Evolutionary conservation across 495 filamentous ascomycete genomes (phyloP).

Genomic region (Glarea lozoyensis): DNA sequence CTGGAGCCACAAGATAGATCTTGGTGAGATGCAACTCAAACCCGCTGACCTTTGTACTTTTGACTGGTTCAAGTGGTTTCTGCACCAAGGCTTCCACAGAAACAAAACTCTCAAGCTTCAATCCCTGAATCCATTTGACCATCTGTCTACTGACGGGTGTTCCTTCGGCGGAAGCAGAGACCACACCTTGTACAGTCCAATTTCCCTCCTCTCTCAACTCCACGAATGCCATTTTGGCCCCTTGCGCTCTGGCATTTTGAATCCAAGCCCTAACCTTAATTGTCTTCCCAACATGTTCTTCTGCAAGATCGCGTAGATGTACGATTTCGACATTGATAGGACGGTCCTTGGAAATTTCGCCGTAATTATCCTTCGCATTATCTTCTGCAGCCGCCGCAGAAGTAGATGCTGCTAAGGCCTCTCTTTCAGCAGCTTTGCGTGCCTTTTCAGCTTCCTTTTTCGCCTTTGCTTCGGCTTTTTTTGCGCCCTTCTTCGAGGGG

Average conservation of each 20-base stretch:
- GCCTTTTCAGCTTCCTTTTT: constrained; percentile 45
- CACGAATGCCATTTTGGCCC: constrained; percentile 86
- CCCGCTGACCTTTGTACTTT: constrained; percentile 63
- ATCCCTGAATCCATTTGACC: constrained; percentile 78
- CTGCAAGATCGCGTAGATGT: constrained; percentile 43
- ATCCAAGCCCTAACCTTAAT: constrained; percentile 75
- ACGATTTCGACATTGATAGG: constrained; percentile 28
- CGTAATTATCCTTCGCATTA: constrained; percentile 63
- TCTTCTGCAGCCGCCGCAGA: constrained; percentile 51
- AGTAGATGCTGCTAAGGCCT: constrained; percentile 27
- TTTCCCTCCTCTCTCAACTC: constrained; percentile 76
- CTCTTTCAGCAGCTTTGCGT: constrained; percentile 38
- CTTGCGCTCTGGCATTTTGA: constrained; percentile 79
- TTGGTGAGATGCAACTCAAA: constrained; percentile 83
- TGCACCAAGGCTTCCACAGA: constrained; percentile 72
- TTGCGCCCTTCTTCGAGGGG: constrained; percentile 44
- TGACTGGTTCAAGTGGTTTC: constrained; percentile 74
- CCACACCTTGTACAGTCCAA: constrained; percentile 63
- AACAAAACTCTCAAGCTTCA: constrained; percentile 79
- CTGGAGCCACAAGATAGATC: constrained; percentile 54
- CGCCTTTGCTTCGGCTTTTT: constrained; percentile 42
- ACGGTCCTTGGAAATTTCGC: constrained; percentile 25
- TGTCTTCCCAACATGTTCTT: constrained; percentile 59
- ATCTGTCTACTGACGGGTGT: constrained; percentile 63
- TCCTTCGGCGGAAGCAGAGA: constrained; percentile 46